phyloP scores from a whole-genome alignment of 805 yeast species.

The Candida jianshihensis region DNA sequence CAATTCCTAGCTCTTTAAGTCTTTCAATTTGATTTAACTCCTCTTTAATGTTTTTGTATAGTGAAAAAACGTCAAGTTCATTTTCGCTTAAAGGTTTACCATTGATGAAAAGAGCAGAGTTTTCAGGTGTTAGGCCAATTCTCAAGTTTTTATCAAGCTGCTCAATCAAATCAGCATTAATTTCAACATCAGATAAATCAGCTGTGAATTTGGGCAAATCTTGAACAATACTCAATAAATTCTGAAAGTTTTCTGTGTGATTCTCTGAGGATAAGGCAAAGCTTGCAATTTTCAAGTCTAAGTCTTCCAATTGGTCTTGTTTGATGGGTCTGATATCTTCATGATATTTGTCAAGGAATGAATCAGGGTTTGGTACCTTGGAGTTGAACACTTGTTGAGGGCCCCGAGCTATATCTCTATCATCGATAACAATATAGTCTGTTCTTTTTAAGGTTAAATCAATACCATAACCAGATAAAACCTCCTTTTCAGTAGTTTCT shows the following conservation, averaged over 20 bases:
- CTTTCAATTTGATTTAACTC: conserved; percentile 26
- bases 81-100: conserved; percentile 53
- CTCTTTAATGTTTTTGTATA: conserved; percentile 32
- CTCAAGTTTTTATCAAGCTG: conserved; percentile 26
- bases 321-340: conserved; percentile 27
- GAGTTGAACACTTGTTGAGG: conserved; percentile 19
- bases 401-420: conserved; percentile 33
- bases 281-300: conserved; percentile 37
- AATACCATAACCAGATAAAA: conserved; percentile 58
- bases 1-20: conserved; percentile 27
- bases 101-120: conserved; percentile 56
- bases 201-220: conserved; percentile 53
- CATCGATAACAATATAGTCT: conserved; percentile 61
- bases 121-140: conserved; percentile 32
- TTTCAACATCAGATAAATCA: conserved; percentile 14
- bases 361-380: conserved; percentile 2
- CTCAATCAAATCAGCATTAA: conserved; percentile 21
- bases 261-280: conserved; percentile 16
- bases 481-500: conserved; percentile 19
- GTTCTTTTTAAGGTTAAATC: conserved; percentile 58
- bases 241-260: conserved; percentile 26
- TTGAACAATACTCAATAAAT: conserved; percentile 33
- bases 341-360: conserved; percentile 17
- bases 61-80: conserved; percentile 35
- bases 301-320: conserved; percentile 26